phyloP scores from a whole-genome alignment of 2,329 filamentous ascomycete species.

The Coleophoma eucalyptorum region DNA sequence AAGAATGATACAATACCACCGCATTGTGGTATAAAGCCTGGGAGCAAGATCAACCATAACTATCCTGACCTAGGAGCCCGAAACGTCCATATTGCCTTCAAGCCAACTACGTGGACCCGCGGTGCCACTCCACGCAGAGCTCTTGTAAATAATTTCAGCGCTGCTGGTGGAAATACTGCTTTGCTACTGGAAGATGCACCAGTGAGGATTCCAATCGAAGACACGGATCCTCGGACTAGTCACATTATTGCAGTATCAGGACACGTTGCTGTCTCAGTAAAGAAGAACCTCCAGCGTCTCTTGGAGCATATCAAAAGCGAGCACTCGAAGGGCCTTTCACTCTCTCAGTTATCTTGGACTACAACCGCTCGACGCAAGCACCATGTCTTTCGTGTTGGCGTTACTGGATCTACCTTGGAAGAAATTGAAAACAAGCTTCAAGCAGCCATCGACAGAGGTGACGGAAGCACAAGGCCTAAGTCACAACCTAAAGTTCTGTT shows the following conservation, averaged over 20 bases:
- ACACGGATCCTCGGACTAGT: constrained; percentile 36
- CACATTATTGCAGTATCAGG: constrained; percentile 33
- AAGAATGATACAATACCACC: constrained; percentile 20
- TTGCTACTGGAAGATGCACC: constrained; percentile 26
- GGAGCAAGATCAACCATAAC: constrained; percentile 24
- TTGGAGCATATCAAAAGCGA: too few species aligned
- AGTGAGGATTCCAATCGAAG: constrained; percentile 22
- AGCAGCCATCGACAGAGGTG: neutral
- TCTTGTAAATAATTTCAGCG: constrained; percentile 41
- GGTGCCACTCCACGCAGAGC: constrained; percentile 32
- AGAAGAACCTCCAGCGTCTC: constrained; percentile 5
- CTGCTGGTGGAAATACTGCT: constrained; percentile 27
- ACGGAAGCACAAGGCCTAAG: constrained; percentile 42
- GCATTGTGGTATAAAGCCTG: constrained; percentile 20
- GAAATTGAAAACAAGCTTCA: neutral
- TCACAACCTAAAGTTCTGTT: constrained; percentile 30
- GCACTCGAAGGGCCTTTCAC: constrained; percentile 3
- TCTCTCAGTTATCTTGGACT: constrained; percentile 11
- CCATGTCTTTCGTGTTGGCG: constrained; percentile 48
- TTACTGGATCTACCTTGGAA: constrained; percentile 33
- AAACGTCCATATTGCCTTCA: constrained; percentile 24
- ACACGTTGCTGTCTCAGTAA: constrained; percentile 39
- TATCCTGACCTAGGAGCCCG: constrained; percentile 31
- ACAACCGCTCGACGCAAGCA: constrained; percentile 45
- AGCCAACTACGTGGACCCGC: neutral